A percentile compares a stretch with the other conserved stretches of the same genome.
Conservation (phyloP, 352 stramenopile species). For the Pythium plurisporium region DNA sequence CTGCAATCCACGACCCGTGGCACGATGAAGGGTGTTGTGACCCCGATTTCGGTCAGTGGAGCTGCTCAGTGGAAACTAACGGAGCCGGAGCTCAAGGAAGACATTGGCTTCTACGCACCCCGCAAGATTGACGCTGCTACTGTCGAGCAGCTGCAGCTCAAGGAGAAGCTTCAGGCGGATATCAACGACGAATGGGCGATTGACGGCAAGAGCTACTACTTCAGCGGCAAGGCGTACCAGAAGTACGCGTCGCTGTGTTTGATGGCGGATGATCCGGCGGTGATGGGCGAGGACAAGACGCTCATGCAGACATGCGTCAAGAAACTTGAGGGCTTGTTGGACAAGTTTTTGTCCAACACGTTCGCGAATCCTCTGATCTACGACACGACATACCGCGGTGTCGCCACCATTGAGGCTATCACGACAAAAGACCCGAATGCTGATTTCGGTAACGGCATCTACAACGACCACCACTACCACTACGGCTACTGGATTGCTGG, state of each 20-base stretch:
- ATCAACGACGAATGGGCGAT: slow-evolving; percentile 52
- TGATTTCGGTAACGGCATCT: slow-evolving; percentile 76
- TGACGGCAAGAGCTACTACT: slow-evolving; percentile 59
- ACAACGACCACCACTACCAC: slow-evolving; percentile 86
- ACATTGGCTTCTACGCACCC: slow-evolving; percentile 55
- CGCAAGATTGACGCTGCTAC: slow-evolving; percentile 26
- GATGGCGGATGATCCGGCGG: slow-evolving; percentile 48
- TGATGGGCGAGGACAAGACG: slow-evolving; percentile 45
- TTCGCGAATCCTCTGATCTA: slow-evolving; percentile 50
- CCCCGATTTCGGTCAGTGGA: slow-evolving; percentile 32
- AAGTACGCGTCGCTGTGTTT: slow-evolving; percentile 79
- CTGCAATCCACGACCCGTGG: slow-evolving; percentile 55
- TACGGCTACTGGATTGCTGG: slow-evolving; percentile 71
- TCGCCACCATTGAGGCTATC: slow-evolving; percentile 47
- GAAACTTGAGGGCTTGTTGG: slow-evolving; percentile 54
- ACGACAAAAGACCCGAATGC: slow-evolving; percentile 38
- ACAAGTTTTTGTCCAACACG: slow-evolving; percentile 56
- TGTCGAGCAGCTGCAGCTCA: slow-evolving; percentile 29
- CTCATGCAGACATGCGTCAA: slow-evolving; percentile 44
- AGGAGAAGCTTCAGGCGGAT: slow-evolving; percentile 44
- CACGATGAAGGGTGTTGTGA: slow-evolving; percentile 42
- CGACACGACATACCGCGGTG: slow-evolving; percentile 58
- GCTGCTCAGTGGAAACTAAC: slow-evolving; percentile 44
- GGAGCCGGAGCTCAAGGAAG: slow-evolving; percentile 42
- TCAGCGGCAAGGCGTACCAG: slow-evolving; percentile 69